Evolutionary conservation across 2,329 filamentous ascomycete species (phyloP).

Genomic region (Elsinoe fawcettii): DNA sequence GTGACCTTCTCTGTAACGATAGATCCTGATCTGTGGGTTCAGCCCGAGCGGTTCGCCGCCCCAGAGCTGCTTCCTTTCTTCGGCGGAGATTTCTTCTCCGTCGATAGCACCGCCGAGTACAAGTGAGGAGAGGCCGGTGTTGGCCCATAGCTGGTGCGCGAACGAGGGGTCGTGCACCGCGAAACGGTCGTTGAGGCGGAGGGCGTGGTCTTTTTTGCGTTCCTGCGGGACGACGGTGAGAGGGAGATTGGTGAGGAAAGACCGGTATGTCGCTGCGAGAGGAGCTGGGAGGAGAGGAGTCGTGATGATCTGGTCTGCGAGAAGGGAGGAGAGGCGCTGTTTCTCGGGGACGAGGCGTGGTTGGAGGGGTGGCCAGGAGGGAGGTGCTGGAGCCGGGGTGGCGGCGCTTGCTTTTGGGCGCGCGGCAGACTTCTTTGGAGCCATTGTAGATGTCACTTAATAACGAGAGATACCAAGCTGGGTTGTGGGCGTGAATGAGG

Average conservation of each 20-base stretch:
- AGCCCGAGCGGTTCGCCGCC: conserved; percentile 75
- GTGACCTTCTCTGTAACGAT: conserved; percentile 76
- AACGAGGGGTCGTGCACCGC: conserved; percentile 71
- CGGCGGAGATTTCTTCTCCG: conserved; percentile 25
- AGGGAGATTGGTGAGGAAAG: conserved; percentile 62
- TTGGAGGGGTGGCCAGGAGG: conserved; percentile 64
- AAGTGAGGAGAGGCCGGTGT: conserved; percentile 64
- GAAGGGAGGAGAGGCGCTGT: conserved; percentile 51
- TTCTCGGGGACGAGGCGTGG: conserved; percentile 60
- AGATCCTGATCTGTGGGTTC: conserved; percentile 82
- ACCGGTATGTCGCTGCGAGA: conserved; percentile 68
- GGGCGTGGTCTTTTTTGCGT: conserved; percentile 71
- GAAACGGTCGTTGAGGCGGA: conserved; percentile 82
- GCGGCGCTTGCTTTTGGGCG: conserved; percentile 14
- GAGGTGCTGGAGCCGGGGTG: conserved; percentile 34
- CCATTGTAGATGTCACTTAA: conserved; percentile 20
- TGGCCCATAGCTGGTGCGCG: conserved; percentile 66
- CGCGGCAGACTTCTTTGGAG: conserved; percentile 19
- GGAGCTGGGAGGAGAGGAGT: conserved; percentile 65
- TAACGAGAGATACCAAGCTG: too few relatives aligned
- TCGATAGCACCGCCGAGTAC: conserved; percentile 33
- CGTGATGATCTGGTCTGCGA: conserved; percentile 62
- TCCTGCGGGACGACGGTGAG: conserved; percentile 69
- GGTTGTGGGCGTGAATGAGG: too few relatives aligned
- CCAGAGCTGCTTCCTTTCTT: conserved; percentile 47